Evolutionary conservation across 202 grass and related monocot species (phyloP), one percentile per base, ranked within the genome.

Genomic region (Zizania palustris): DNA sequence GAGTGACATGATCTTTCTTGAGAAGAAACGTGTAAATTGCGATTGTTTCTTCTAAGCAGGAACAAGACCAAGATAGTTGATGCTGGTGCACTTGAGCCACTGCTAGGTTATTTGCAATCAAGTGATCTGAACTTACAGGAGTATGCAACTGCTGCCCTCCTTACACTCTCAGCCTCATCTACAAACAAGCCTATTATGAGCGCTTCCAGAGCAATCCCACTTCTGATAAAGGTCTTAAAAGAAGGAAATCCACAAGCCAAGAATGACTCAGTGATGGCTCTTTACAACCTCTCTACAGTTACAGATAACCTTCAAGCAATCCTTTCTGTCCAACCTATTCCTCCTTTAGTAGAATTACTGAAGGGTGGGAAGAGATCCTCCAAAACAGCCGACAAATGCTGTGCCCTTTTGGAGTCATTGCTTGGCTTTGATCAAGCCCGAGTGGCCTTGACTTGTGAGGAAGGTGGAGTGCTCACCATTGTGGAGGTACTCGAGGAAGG

Each of bases 401-500:
- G 85, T 18, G 91, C 89, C 14, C 88, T 97, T 39, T 69, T 97
- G 74, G 89, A 97, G 68, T 90, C 85, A 1, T 33, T 97, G 48
- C 76, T 94, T 11, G 59, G 71, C 45, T 90, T 88, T 6, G 87
- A 97, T 41, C 88, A 94, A 67, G 92, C 80, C n/a, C 79, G 83
- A 16, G 68, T 70, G 55, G 85, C 91, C 40, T 78, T 97, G 76
- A 88, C 76, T 35, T 73, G 79, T 3, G 89, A 88, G 67, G 83
- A 89, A 73, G 91, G 82, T 15, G 95, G 91, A 43, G 85, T 97
- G 28, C 87, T 94, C 19, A 78, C 85, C 9, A 72, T 97, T 3
- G 95, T 97, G 22, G 87, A 97, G 76, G 82, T 97, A 9, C 82
- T 97, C 0, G 95, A 97, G 73, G 95, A 97, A 74, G 95, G 95